A percentile compares a stretch with the other conserved stretches of the same genome.
phyloP scores from a whole-genome alignment of 2,329 filamentous ascomycete species.

The Diplodia seriata region DNA sequence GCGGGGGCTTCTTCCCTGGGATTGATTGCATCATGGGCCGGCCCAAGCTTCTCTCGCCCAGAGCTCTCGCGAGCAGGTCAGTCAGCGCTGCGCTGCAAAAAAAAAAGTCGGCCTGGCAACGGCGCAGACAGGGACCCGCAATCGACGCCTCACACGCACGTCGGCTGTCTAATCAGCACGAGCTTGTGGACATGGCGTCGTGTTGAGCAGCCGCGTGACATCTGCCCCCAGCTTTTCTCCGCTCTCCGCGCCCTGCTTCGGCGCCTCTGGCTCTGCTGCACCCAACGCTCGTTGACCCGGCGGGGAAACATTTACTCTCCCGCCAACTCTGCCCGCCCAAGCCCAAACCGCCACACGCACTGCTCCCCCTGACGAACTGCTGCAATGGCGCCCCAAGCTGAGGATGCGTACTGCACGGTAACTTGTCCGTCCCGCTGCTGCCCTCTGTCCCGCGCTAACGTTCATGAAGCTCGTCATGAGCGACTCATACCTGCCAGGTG shows the following conservation, averaged over 20 bases:
- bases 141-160: conserved; percentile 11
- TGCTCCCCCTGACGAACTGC: conserved; percentile 21
- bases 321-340: conserved; percentile 11
- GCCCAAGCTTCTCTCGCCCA: conserved; percentile 28
- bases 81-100: conserved; percentile 19
- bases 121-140: conserved; percentile 11
- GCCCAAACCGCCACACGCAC: conserved; percentile 14
- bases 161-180: conserved; percentile 14
- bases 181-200: conserved; percentile 27
- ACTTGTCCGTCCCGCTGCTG: background rate
- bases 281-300: conserved; percentile 27
- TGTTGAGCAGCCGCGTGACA: conserved; percentile 31
- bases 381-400: conserved; percentile 49
- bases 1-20: background rate
- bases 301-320: conserved; percentile 30
- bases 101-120: conserved; percentile 20
- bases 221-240: conserved; percentile 32
- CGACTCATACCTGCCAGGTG: conserved; percentile 92
- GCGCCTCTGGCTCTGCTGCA: conserved; percentile 11
- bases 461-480: conserved; percentile 80
- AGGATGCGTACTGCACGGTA: conserved; percentile 71
- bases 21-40: conserved; percentile 29
- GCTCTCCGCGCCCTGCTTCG: conserved; percentile 25
- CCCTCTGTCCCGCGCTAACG: conserved; percentile 36
- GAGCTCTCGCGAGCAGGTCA: background rate